A percentile compares a stretch with the other conserved stretches of the same genome.
Conservation (phyloP, 2,329 filamentous ascomycete genomes). For the Emmonsiellopsis sp. region DNA sequence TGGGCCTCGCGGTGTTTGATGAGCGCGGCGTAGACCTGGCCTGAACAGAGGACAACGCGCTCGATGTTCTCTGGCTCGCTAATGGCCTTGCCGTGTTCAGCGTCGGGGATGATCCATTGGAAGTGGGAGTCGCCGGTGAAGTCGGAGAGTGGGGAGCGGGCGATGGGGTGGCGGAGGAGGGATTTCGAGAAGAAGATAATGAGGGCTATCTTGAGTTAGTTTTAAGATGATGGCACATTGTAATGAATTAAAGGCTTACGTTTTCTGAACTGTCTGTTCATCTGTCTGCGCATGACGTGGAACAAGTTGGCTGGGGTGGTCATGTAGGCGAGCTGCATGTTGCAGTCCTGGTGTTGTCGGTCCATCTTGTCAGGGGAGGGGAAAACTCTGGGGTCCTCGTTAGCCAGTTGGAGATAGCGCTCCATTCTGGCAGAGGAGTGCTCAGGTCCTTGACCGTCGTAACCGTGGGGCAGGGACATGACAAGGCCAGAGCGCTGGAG, state of each 20-base stretch:
- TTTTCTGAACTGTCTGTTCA: constrained; percentile 99
- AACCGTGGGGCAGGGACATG: constrained; percentile 92
- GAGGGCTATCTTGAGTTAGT: constrained; percentile 50
- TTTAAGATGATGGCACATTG: not conserved
- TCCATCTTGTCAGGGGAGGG: constrained; percentile 80
- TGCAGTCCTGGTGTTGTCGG: constrained; percentile 97
- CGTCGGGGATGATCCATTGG: constrained; percentile 90
- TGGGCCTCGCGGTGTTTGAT: constrained; percentile 84
- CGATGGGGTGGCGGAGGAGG: constrained; percentile 84
- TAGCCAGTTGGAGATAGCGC: constrained; percentile 92
- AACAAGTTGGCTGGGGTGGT: constrained; percentile 94
- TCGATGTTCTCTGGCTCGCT: constrained; percentile 78
- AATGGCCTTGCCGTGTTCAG: constrained; percentile 70
- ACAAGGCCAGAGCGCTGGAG: constrained; percentile 95
- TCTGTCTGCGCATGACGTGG: constrained; percentile 91
- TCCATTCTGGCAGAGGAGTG: constrained; percentile 97
- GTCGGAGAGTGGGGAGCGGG: constrained; percentile 80
- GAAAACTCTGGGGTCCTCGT: constrained; percentile 93
- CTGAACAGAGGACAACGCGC: constrained; percentile 86
- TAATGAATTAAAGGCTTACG: constrained; percentile 50
- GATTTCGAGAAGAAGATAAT: constrained; percentile 98
- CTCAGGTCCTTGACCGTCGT: constrained; percentile 95
- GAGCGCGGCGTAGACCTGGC: constrained; percentile 86
- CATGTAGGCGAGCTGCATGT: constrained; percentile 97
- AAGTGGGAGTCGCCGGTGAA: constrained; percentile 89